Base-by-base conservation (phyloP, 2,329 filamentous ascomycete genomes). In the Chaetomiaceae sp. region DNA sequence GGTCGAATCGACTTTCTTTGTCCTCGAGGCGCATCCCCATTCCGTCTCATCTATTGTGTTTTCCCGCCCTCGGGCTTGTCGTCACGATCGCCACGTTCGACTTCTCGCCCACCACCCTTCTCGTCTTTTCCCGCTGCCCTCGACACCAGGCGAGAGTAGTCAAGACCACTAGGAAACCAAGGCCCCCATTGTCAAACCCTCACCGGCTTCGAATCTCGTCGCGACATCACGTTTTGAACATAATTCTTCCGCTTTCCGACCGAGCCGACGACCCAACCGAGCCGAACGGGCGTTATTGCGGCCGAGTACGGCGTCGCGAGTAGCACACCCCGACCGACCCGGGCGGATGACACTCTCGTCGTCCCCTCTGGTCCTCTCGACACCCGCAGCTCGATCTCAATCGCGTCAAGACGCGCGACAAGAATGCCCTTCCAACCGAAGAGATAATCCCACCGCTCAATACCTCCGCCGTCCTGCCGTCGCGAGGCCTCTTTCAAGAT, bases 391-490 rank as follows among this genome's bases (percentile, higher is more conserved):
- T 41, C 49, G 36, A 34, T 43, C 41, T 58, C 56, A 53, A 58
- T 59, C 58, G 58, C 73, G 69, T 75, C 69, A 64, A 65, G 61
- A 64, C 69, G 69, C 71, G 73, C 77, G 75, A 57, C 73, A 77
- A 79, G 79, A 77, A 83, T 83, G 80, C 76, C 73, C 72, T 70
- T 75, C 75, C 74, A 71, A 74, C 70, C 69, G 68, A 71, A 69
- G 69, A 74, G 68, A 70, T 81, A 79, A 77, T 69, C 64, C 68
- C 65, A 65, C 66, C 64, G 68, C 67, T 66, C 70, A 71, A 65
- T 64, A 58, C 64, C 62, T 65, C 64, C 66, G 65, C 62, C 65
- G 57, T 62, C 61, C 57, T 62, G 59, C 61, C 63, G 69, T 67
- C 65, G 68, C 69, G 75, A 74, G 74, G 72, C 68, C 64, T 62